phyloP scores from a whole-genome alignment of 2,329 filamentous ascomycete genomes.

The Bipolaris victoriae region DNA sequence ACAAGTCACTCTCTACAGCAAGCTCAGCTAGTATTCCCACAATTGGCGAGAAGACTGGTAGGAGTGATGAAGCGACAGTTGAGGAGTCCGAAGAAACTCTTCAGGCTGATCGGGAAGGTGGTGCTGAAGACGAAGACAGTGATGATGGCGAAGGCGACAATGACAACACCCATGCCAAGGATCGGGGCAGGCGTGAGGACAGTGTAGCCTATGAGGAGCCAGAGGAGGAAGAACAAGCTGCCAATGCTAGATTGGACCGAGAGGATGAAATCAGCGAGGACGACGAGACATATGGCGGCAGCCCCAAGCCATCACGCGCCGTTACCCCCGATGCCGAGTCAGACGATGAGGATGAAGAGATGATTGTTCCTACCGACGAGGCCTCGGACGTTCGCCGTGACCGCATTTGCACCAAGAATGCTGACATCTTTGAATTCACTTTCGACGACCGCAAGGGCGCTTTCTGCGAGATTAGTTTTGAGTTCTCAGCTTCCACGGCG shows the following conservation, averaged over 20 bases:
- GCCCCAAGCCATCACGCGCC: constrained; percentile 48
- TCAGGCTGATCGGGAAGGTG: constrained; percentile 52
- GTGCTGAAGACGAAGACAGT: constrained; percentile 75
- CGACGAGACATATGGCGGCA: constrained; percentile 60
- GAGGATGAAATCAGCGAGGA: constrained; percentile 58
- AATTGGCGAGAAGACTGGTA: constrained; percentile 69
- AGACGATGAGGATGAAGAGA: constrained; percentile 35
- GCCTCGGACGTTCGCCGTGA: constrained; percentile 40
- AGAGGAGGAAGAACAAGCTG: constrained; percentile 85
- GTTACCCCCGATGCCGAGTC: constrained; percentile 39
- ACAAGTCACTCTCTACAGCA: constrained; percentile 59
- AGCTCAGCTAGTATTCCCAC: constrained; percentile 72
- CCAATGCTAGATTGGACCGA: constrained; percentile 68
- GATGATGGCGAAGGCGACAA: constrained; percentile 64
- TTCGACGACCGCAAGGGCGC: constrained; percentile 77
- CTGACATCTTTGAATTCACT: constrained; percentile 75
- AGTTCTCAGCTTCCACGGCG: constrained; percentile 77
- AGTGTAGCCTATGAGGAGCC: constrained; percentile 89
- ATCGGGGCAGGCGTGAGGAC: constrained; percentile 76
- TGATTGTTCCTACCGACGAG: constrained; percentile 36
- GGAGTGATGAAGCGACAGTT: constrained; percentile 58
- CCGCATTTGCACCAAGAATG: constrained; percentile 54
- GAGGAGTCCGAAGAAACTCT: constrained; percentile 41
- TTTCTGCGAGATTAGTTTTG: constrained; percentile 81
- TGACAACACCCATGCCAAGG: constrained; percentile 71